Evolutionary conservation across 176 grass and related monocot species (phyloP).

Genomic region (Phoenix dactylifera): DNA sequence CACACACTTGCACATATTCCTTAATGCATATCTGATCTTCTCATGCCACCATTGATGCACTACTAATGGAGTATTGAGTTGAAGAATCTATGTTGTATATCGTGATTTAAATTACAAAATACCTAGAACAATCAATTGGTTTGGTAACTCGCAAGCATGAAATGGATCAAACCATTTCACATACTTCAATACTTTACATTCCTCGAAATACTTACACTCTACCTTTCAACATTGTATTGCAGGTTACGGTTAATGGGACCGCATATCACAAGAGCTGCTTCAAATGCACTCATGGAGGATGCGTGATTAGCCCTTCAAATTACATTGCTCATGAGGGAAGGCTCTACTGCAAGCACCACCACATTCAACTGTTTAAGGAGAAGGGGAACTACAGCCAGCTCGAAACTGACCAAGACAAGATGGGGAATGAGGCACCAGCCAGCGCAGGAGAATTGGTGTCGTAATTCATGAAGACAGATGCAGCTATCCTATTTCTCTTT

Average conservation of each 20-base stretch:
- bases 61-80: too few species aligned
- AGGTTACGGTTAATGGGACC: constrained; percentile 80
- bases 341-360: constrained; percentile 98
- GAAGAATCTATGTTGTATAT: too few species aligned
- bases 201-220: too few species aligned
- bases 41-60: too few species aligned
- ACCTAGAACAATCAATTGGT: too few species aligned
- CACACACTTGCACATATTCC: too few species aligned
- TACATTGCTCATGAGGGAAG: constrained; percentile 94
- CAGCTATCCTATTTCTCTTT: too few species aligned
- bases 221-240: constrained; percentile 1
- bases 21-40: too few species aligned
- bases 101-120: too few species aligned
- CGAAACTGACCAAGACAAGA: constrained; percentile 54
- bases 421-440: constrained; percentile 3
- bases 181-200: too few species aligned
- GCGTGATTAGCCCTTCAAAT: constrained; percentile 94
- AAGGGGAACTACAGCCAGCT: constrained; percentile 96
- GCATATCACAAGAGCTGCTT: constrained; percentile 98
- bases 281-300: constrained; percentile 96
- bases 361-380: constrained; percentile 85
- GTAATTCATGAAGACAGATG: constrained; percentile 16
- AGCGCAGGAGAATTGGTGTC: constrained; percentile 42
- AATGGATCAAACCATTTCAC: too few species aligned
- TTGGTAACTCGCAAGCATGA: too few species aligned